Percentiles rank a stretch among this genome's conserved stretches.
phyloP scores from a whole-genome alignment of 176 grass and related monocot species.

The Themeda triandra region DNA sequence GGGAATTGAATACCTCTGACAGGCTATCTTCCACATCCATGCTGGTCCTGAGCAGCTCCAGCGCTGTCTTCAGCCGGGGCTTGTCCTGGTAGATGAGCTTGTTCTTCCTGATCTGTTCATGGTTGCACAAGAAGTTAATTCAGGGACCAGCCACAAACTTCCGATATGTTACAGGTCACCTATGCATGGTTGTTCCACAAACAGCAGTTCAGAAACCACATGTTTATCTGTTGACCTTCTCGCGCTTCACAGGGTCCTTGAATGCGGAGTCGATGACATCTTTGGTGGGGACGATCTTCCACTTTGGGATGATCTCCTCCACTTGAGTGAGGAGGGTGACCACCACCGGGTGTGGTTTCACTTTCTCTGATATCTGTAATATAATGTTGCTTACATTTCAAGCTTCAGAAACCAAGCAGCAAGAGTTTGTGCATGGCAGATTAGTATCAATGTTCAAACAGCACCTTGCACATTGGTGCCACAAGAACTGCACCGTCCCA shows the following conservation, averaged over 20 bases:
- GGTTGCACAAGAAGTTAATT: background rate
- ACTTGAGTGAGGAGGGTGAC: constrained; percentile 66
- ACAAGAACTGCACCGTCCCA: constrained; percentile 86
- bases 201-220: background rate
- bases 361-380: constrained; percentile 82
- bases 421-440: background rate
- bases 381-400: background rate
- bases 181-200: background rate
- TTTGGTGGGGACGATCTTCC: constrained; percentile 92
- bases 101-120: constrained; percentile 77
- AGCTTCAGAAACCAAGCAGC: background rate
- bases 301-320: constrained; percentile 90
- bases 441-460: background rate
- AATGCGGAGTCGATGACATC: constrained; percentile 86
- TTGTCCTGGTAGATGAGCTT: constrained; percentile 95
- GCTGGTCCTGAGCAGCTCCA: constrained; percentile 83
- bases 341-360: constrained; percentile 75
- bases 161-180: too few relatives aligned
- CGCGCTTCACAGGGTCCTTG: constrained; percentile 82
- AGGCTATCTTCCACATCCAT: constrained; percentile 75
- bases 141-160: background rate
- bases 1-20: constrained; percentile 36
- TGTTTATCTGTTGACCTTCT: constrained; percentile 32
- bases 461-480: constrained; percentile 94
- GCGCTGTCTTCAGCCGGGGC: constrained; percentile 76